Evolutionary conservation across 2,329 filamentous ascomycete genomes (phyloP).

Genomic region (Anthostomella pinea): DNA sequence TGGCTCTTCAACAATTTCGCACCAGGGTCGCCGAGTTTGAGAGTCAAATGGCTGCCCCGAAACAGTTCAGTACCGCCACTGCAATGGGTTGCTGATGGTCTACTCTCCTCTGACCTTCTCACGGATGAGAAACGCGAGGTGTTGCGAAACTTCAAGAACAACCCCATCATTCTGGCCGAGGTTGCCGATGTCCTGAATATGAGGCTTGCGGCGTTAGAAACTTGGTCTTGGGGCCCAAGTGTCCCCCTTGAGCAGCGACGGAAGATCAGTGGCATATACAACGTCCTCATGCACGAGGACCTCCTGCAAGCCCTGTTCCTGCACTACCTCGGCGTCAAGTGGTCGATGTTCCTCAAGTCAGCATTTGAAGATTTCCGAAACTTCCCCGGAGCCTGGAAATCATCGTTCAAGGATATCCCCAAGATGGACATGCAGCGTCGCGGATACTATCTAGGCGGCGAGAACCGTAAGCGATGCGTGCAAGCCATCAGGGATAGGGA

Average conservation of each 20-base stretch:
- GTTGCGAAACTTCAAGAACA: conserved; percentile 42
- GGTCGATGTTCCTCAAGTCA: conserved; percentile 43
- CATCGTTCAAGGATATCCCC: conserved; percentile 28
- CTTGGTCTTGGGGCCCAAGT: conserved; percentile 46
- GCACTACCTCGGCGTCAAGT: conserved; percentile 47
- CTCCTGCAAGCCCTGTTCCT: conserved; percentile 50
- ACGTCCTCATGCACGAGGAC: conserved; percentile 52
- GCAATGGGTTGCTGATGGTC: conserved; percentile 39
- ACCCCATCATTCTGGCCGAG: conserved; percentile 42
- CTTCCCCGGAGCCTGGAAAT: conserved; percentile 36
- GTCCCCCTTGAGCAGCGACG: conserved; percentile 43
- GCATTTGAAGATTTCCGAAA: conserved; percentile 33
- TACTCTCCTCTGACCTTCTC: conserved; percentile 43
- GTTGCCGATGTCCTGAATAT: conserved; percentile 53
- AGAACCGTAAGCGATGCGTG: conserved; percentile 17
- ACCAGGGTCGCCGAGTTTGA: conserved; percentile 32
- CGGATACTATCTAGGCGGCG: conserved; percentile 37
- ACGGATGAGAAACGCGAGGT: conserved; percentile 40
- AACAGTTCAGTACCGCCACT: conserved; percentile 38
- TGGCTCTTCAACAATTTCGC: conserved; percentile 23
- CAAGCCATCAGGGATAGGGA: conserved; percentile 29
- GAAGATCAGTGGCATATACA: conserved; percentile 48
- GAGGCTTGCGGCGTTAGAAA: conserved; percentile 41
- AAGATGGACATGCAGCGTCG: conserved; percentile 27
- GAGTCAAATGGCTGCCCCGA: conserved; percentile 23